Conservation (phyloP, 306 rosid species). For the Lathyrus tuberosus region DNA sequence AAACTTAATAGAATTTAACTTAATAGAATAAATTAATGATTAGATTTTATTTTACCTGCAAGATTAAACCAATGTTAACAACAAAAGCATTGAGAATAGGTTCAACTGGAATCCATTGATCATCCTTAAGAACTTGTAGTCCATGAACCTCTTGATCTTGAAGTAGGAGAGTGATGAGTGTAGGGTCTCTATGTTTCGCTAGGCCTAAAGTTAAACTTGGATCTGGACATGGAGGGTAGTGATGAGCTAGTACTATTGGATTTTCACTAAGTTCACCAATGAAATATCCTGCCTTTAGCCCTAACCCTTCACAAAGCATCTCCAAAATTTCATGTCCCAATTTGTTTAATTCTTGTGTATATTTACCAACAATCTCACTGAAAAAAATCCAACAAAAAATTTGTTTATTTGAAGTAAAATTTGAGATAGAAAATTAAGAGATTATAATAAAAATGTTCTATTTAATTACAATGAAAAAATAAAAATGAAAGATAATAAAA, state of each 20-base stretch:
- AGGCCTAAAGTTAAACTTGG: conserved; percentile 71
- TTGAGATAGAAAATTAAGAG: not conserved
- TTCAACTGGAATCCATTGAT: conserved; percentile 51
- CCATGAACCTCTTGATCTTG: conserved; percentile 57
- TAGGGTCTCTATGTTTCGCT: conserved; percentile 64
- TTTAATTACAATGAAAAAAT: not conserved
- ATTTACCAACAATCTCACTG: conserved; percentile 30
- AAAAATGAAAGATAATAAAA: not conserved
- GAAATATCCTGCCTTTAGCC: conserved; percentile 46
- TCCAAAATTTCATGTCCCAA: conserved; percentile 54
- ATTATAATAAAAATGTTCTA: no score
- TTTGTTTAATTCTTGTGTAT: conserved; percentile 44
- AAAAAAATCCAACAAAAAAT: not conserved
- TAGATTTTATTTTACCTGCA: conserved; percentile 42
- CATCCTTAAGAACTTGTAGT: conserved; percentile 63
- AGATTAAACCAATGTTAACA: conserved; percentile 51
- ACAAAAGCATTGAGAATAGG: conserved; percentile 60
- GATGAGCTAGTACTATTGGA: conserved; percentile 53
- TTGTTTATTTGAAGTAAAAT: not conserved
- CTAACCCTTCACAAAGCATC: conserved; percentile 63
- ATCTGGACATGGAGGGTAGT: conserved; percentile 80
- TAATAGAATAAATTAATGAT: no score
- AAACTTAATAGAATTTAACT: not conserved
- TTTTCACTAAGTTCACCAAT: conserved; percentile 47
- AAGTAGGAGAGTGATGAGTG: conserved; percentile 61